These are phyloP conservation scores for Komagataella pseudopastoris DNA, from an alignment of 805 yeast species.

Conservation along the genomic window DNA sequence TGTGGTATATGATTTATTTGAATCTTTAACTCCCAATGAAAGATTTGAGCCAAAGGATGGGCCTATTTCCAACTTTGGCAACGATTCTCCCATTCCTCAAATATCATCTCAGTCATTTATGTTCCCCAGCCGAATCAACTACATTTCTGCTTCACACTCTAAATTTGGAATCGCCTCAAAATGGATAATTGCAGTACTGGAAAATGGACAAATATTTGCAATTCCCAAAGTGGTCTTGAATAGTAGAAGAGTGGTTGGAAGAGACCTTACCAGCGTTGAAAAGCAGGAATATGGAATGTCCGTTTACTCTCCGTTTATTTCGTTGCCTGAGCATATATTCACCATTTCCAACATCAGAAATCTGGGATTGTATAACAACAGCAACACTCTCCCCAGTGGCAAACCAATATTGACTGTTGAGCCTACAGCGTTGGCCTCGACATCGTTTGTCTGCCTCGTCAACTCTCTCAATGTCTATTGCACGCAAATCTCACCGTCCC, in stretches of 20 bases:
- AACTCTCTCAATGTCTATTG: constrained; percentile 61
- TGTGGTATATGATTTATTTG: constrained; percentile 68
- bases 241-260: constrained; percentile 53
- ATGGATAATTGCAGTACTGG: constrained; percentile 44
- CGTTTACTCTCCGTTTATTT: constrained; percentile 55
- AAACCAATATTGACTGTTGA: constrained; percentile 8
- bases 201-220: constrained; percentile 46
- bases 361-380: constrained; percentile 6
- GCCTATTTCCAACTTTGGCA: constrained; percentile 20
- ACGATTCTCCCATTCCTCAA: constrained; percentile 25
- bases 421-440: constrained; percentile 70
- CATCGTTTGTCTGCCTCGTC: constrained; percentile 52
- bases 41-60: constrained; percentile 12
- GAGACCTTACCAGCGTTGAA: constrained; percentile 36
- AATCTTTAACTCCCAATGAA: constrained; percentile 40
- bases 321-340: constrained; percentile 30
- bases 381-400: background rate
- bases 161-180: constrained; percentile 57
- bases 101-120: constrained; percentile 43
- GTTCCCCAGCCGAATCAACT: constrained; percentile 43
- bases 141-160: constrained; percentile 42
- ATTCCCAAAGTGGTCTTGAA: constrained; percentile 61
- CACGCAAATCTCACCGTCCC: constrained; percentile 67
- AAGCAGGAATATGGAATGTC: constrained; percentile 41
- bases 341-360: constrained; percentile 39